Base-by-base conservation (phyloP, 768 basidiomycete species). In the Tulasnella sp. region DNA sequence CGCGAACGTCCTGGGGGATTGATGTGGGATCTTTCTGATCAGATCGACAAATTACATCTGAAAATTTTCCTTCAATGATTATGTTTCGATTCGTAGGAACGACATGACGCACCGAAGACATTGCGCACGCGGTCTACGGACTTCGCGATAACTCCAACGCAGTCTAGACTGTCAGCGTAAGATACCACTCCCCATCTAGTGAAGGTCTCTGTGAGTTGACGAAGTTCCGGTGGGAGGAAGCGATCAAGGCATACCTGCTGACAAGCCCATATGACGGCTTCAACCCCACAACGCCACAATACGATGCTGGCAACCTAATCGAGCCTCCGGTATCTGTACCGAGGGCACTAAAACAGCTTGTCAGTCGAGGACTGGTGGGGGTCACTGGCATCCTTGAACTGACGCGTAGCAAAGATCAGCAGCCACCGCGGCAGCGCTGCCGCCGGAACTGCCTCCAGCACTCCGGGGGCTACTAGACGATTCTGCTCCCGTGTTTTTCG, bases 311-410 rank as follows among this genome's bases (percentile, higher is more conserved):
- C 2, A 99, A 86, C 55, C 97, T 89, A 13, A 92, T 91, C 6
- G 98, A 99, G 0, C 97, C 98, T 10, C 98, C 97, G 0, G 97
- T 99, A 83, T 99, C 98, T 2, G 96, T 97, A 0, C 92, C 94
- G 29, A 99, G 83, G 0, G 97, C 95, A 23, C 97, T 98, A 80
- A 79, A 69, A 78, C 44, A 40, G 57, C n/a, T 11, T 48, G 42
- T 16, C 13, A 48, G 42, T 35, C 74, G 40, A 69, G 9, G 15
- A 69, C 57, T 10, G 16, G 15, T 4, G 15, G 20, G 72, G 55
- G 9, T 46, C 75, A 48, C 20, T 29, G 79, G 67, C 71, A 67
- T 26, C 37, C 11, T 15, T 26, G 16, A 5, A 87, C 94, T 84
- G 81, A 97, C 96, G 90, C 92, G 82, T 91, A 87, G 82, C 93